These are phyloP conservation scores for Umbellularia californica DNA, from an alignment of 164 flowering plant species.

Conservation along the genomic window DNA sequence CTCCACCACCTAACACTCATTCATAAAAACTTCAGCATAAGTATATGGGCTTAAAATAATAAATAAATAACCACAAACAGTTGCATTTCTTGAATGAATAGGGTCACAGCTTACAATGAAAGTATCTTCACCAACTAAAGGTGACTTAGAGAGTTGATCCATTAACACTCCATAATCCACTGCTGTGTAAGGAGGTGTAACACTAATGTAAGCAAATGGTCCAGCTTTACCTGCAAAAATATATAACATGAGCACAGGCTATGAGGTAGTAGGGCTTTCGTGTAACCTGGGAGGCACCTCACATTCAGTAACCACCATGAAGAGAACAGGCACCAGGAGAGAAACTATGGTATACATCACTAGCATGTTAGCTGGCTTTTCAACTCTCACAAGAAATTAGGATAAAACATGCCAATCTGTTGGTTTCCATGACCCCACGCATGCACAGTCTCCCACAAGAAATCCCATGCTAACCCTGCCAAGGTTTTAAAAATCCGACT, in stretches of 20 bases:
- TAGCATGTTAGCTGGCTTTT: no score
- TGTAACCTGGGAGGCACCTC: background rate
- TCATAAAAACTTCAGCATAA: constrained; percentile 1
- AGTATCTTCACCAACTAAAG: constrained; percentile 67
- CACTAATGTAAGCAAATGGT: constrained; percentile 82
- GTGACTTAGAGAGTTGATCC: constrained; percentile 65
- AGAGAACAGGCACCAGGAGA: no score
- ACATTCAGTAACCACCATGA: no score
- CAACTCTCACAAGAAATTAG: no score
- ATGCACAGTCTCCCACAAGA: no score
- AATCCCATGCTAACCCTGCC: no score
- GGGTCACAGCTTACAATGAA: constrained; percentile 55
- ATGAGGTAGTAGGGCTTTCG: background rate
- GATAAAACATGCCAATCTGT: no score
- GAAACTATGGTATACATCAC: no score
- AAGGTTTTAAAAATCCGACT: no score
- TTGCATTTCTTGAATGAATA: background rate
- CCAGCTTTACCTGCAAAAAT: constrained; percentile 35
- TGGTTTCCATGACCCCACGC: no score
- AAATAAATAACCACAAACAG: background rate
- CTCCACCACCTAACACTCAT: constrained; percentile 64
- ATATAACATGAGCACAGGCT: background rate
- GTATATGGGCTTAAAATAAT: background rate
- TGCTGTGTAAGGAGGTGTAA: constrained; percentile 82
- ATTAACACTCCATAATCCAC: constrained; percentile 75